Evolutionary conservation across 169 alveolate species (phyloP).

Genomic region (Plasmodium yoelii): DNA sequence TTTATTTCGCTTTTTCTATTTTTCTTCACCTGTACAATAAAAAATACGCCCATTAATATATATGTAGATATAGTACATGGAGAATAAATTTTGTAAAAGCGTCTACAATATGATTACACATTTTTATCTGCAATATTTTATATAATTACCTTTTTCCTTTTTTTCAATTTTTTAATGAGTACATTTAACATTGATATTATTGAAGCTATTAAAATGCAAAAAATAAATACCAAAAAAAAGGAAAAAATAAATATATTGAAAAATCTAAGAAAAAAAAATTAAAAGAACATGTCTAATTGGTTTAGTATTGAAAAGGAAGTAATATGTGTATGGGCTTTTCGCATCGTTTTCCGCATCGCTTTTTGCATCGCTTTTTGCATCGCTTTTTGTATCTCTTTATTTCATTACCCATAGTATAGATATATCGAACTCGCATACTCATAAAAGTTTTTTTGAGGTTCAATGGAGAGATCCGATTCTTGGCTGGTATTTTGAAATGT

Average conservation of each 20-base stretch:
- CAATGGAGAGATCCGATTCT: background rate
- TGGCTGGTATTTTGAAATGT: background rate
- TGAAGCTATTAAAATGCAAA: constrained; percentile 21
- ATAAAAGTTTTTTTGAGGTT: too few species aligned
- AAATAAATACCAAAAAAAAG: constrained; percentile 13
- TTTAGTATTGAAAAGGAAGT: background rate
- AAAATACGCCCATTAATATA: background rate
- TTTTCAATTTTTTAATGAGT: constrained; percentile 16
- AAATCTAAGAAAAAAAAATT: constrained; percentile 15
- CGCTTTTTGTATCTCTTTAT: too few species aligned
- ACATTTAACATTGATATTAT: constrained; percentile 20
- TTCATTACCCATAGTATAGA: too few species aligned
- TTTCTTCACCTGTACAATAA: background rate
- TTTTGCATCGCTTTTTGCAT: too few species aligned
- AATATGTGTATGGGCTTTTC: too few species aligned
- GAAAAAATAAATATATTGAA: constrained; percentile 19
- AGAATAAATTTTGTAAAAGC: background rate
- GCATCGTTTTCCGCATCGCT: too few species aligned
- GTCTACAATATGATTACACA: too few species aligned
- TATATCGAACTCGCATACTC: too few species aligned
- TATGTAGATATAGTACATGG: background rate
- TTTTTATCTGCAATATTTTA: too few species aligned
- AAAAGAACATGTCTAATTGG: background rate
- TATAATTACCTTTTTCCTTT: constrained; percentile 23
- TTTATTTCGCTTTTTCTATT: background rate